A percentile compares a stretch with the other conserved stretches of the same genome.
These are phyloP conservation scores for Noccaea caerulescens DNA, from an alignment of 345 rosid genomes.

Conservation along the genomic window DNA sequence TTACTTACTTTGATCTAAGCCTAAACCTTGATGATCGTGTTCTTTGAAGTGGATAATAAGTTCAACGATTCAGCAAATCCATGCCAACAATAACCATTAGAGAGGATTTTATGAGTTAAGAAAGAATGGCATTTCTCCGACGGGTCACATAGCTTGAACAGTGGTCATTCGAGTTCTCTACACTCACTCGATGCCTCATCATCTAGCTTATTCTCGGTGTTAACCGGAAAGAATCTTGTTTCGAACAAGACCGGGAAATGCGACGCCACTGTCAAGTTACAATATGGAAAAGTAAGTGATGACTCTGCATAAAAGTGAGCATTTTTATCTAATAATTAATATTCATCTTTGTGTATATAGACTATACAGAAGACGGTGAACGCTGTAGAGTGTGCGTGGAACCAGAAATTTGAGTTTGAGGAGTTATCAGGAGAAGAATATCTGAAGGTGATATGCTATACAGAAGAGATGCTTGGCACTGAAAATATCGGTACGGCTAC, in stretches of 20 bases:
- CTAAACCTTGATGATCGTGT: too few relatives aligned
- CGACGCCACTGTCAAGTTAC: slow-evolving; percentile 80
- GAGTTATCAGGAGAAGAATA: slow-evolving; percentile 84
- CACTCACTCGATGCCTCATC: slow-evolving; percentile 60
- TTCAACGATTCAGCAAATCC: too few relatives aligned
- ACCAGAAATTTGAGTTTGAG: slow-evolving; percentile 80
- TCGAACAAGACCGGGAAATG: slow-evolving; percentile 67
- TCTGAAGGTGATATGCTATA: slow-evolving; percentile 75
- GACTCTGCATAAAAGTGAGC: slow-evolving; percentile 17
- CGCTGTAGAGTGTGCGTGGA: slow-evolving; percentile 61
- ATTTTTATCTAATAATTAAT: background rate
- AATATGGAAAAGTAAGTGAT: slow-evolving; percentile 78
- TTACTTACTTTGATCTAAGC: too few relatives aligned
- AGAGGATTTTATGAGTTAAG: too few relatives aligned
- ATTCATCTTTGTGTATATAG: slow-evolving; percentile 24
- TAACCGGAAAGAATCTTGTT: slow-evolving; percentile 71
- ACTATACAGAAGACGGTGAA: slow-evolving; percentile 61
- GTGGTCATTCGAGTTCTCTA: slow-evolving; percentile 48
- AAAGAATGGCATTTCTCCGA: slow-evolving; percentile 99
- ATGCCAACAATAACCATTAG: too few relatives aligned
- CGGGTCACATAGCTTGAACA: slow-evolving; percentile 73
- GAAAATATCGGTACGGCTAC: slow-evolving; percentile 85
- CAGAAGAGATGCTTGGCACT: slow-evolving; percentile 77
- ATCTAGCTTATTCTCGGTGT: slow-evolving; percentile 56
- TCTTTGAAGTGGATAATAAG: too few relatives aligned